A percentile compares a stretch with the other conserved stretches of the same genome.
Evolutionary conservation across 345 rosid genomes (phyloP).

Genomic region (Erysimum cheiranthoides): DNA sequence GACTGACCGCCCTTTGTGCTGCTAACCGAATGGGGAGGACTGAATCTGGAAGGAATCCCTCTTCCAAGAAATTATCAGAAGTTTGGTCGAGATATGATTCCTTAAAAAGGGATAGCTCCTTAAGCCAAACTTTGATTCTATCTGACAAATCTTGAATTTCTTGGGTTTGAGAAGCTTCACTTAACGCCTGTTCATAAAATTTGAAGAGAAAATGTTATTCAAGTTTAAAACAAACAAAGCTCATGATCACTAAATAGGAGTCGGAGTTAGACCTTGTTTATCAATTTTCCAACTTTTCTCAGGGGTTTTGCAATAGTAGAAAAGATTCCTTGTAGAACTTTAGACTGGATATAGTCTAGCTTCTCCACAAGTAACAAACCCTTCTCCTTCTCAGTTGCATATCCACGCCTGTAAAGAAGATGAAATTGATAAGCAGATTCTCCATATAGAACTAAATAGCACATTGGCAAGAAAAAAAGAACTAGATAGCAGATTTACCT

Average conservation of each 20-base stretch:
- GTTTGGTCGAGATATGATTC: conserved; percentile 57
- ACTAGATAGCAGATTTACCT: conserved; percentile 51
- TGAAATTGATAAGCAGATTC: conserved; percentile 10
- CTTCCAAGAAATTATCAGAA: conserved; percentile 49
- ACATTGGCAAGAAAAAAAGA: neutral
- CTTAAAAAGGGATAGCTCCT: conserved; percentile 62
- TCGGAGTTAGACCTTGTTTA: conserved; percentile 61
- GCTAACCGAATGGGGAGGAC: conserved; percentile 90
- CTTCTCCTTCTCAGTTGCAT: conserved; percentile 90
- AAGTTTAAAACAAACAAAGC: conserved; percentile 12
- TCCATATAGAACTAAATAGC: neutral
- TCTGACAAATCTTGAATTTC: conserved; percentile 59
- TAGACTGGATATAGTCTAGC: conserved; percentile 89
- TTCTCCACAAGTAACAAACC: conserved; percentile 87
- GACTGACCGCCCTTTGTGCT: conserved; percentile 90
- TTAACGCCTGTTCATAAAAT: conserved; percentile 57
- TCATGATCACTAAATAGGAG: neutral
- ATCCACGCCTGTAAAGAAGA: conserved; percentile 77
- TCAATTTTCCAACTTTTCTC: conserved; percentile 69
- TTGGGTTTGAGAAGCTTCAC: conserved; percentile 54
- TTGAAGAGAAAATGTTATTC: conserved; percentile 18
- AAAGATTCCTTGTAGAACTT: conserved; percentile 70
- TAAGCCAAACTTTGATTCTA: conserved; percentile 66
- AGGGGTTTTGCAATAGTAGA: conserved; percentile 73
- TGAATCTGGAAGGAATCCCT: conserved; percentile 58